Percentiles rank a stretch among this genome's conserved stretches.
These are phyloP conservation scores for Saprolegnia diclina DNA, from an alignment of 352 stramenopile species.

Conservation along the genomic window DNA sequence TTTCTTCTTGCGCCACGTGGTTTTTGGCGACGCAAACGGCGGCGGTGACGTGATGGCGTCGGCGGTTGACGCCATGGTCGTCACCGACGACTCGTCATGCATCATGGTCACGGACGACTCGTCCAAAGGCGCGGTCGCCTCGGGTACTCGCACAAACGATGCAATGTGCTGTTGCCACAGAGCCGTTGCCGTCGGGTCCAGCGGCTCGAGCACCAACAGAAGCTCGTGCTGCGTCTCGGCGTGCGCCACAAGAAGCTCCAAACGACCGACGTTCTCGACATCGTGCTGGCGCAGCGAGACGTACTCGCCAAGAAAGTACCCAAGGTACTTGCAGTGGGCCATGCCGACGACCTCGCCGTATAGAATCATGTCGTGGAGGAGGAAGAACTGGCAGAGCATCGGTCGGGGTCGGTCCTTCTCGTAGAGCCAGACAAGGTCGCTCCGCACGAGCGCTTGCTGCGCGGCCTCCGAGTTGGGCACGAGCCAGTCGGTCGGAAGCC, in stretches of 20 bases:
- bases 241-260: slow-evolving; percentile 10
- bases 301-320: slow-evolving; percentile 21
- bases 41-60: not conserved
- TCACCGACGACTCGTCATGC: not conserved
- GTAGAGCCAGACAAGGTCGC: slow-evolving; percentile 7
- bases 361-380: slow-evolving; percentile 26
- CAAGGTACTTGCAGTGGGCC: not conserved
- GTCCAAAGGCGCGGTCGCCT: not conserved
- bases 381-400: slow-evolving; percentile 9
- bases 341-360: slow-evolving; percentile 8
- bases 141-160: not conserved
- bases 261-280: not conserved
- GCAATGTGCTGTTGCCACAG: slow-evolving; percentile 3
- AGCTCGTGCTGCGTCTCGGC: not conserved
- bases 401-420: not conserved
- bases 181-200: not conserved
- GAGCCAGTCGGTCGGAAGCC: slow-evolving; percentile 20
- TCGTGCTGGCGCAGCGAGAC: not conserved
- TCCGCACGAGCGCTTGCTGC: not conserved
- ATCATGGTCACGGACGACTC: not conserved
- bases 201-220: not conserved
- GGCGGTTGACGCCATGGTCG: not conserved
- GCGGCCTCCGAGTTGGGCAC: slow-evolving; percentile 17
- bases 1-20: not conserved
- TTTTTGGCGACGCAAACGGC: not conserved